Percentiles rank a stretch among this genome's conserved stretches.
These are phyloP conservation scores for Flaveria trinervia DNA, from an alignment of 129 eudicot species.

Conservation along the genomic window DNA sequence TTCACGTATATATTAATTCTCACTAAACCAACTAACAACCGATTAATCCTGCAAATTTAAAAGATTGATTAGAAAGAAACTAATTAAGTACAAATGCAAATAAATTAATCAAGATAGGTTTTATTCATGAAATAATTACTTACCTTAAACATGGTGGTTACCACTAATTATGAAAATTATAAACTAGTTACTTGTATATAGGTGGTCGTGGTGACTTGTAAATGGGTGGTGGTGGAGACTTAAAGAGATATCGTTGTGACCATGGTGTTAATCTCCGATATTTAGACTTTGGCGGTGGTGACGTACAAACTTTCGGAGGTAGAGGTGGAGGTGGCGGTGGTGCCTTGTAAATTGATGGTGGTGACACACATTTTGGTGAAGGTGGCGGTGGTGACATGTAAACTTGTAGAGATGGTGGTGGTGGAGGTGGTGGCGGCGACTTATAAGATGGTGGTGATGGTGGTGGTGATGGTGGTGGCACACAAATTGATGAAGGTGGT, in stretches of 20 bases:
- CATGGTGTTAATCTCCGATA: not conserved
- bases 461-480: constrained; percentile 11
- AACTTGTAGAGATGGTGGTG: not conserved
- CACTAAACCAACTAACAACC: not conserved
- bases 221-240: constrained; percentile 31
- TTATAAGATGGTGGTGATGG: not conserved
- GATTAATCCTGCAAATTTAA: constrained; percentile 12
- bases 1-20: not conserved
- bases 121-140: constrained; percentile 9
- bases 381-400: not conserved
- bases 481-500: not conserved
- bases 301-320: not conserved
- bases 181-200: constrained; percentile 37
- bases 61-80: not conserved
- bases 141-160: constrained; percentile 4
- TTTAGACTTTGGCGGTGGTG: not conserved
- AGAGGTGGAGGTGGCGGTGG: not conserved
- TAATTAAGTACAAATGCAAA: not conserved
- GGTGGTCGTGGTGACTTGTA: constrained; percentile 35
- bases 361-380: not conserved
- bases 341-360: not conserved
- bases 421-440: not conserved
- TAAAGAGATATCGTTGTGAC: not conserved
- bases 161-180: constrained; percentile 19
- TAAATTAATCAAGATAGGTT: not conserved